Evolutionary conservation across 2,329 filamentous ascomycete species (phyloP), one percentile per base, ranked within the genome.

Genomic region (Lanzia echinophila): DNA sequence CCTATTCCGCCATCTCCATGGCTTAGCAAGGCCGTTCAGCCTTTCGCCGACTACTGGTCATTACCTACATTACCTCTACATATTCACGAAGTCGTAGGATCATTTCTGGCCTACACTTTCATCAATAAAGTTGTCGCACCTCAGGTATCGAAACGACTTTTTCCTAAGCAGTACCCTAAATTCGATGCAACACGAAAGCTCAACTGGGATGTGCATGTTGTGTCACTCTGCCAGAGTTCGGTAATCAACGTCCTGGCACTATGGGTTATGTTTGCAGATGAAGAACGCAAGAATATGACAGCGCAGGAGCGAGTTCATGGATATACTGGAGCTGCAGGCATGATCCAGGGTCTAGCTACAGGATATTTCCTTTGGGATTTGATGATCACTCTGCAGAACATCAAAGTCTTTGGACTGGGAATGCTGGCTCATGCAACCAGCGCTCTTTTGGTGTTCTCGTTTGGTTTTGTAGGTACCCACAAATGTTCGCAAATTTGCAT

Each of bases 281-380:
- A 83, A 39, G 86, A 90, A 69, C 78, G 88, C 56, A 74, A 71
- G 61, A 72, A 72, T 45, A 88, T 89, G 81, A 73, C 80, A 63
- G 82, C 79, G 73, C 75, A 83, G 63, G 82, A 84, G 66, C 79
- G 86, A 31, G 74, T 94, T 22, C 91, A 85, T 80, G 88, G 87
- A 31, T 94, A 95, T 66, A 87, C 83, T 7, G 86, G 86, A 31
- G 79, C 78, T 15, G 75, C 77, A 32, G 88, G 84, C 42, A 78
- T 92, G 74, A 79, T 91, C 51, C 87, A 90, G 70, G 85, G 83
- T 10, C 77, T 91, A 62, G 88, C 87, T 1, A 77, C 83, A 20
- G 89, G 89, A 10, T 95, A 95, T 69, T 95, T 95, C 66, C 70
- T 92, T 48, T 95, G 88, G 87, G 89, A 95, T 66, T 70, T 94